Evolutionary conservation across 2,329 filamentous ascomycete species (phyloP), one percentile per base, ranked within the genome.

Genomic region (Ceratocystiopsis brevicomis): DNA sequence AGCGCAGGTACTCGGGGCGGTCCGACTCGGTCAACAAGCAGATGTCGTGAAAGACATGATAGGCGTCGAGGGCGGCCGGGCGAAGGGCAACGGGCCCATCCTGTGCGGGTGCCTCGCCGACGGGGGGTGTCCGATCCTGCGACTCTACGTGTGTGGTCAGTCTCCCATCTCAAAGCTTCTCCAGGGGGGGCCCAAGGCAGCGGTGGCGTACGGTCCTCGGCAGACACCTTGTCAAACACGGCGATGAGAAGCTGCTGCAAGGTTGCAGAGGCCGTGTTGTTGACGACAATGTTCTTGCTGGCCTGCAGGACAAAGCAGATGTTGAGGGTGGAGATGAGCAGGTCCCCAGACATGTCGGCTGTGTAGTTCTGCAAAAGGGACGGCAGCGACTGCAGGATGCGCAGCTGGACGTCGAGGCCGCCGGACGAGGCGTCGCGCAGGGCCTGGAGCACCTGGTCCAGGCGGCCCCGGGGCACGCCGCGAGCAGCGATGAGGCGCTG

Each of bases 251-350:
- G 71, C 59, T 96, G 90, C 60, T 95, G 88, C 43, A 98, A 65
- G 2, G 90, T 96, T n/a, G 90, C 90, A 21, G 88, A 85, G 11
- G 90, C 90, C 1, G 92, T 96, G 53, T 92, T 92, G 56, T 88
- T 92, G 52, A 98, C 86, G 42, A 93, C 86, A 21, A 79, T 76
- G 62, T 87, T 92, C 62, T 95, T 96, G 59, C 82, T 90, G 45
- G 76, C 80, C 60, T 96, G 87, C 40, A 98, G 63, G 41, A 84
- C 80, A 47, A 90, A 90, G 61, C 90, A 96, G 56, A 94, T 84
- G 56, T 93, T 87, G 50, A 98, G 63, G 0, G 83, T 76, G 11
- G 76, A 84, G 25, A 85, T 81, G 36, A 98, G 68, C 33, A 93
- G 65, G 47, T 88, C 81, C 2, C 82, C 85, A 47, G 79, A 77